Evolutionary conservation across 345 rosid genomes (phyloP).

Genomic region (Syzygium aromaticum): DNA sequence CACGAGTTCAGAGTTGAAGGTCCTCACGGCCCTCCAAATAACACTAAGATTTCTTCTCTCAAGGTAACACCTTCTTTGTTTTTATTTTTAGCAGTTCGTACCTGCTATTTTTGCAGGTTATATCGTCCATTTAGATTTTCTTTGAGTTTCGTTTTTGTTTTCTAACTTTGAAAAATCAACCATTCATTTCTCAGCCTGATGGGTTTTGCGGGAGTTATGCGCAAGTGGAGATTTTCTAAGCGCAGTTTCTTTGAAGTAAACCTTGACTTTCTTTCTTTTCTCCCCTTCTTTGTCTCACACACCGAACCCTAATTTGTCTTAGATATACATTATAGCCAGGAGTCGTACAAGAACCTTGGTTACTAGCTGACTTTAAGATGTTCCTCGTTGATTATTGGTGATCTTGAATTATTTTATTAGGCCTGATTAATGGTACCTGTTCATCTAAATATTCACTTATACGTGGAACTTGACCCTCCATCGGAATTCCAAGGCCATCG

Average conservation of each 20-base stretch:
- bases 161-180: neutral
- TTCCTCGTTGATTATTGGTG: neutral
- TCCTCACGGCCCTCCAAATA: slow-evolving; percentile 24
- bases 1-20: slow-evolving; percentile 81
- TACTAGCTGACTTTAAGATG: neutral
- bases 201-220: neutral
- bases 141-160: neutral
- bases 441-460: neutral
- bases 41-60: neutral
- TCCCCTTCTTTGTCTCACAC: neutral
- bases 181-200: neutral
- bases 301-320: neutral
- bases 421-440: neutral
- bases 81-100: neutral
- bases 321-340: neutral
- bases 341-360: neutral
- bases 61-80: slow-evolving; percentile 15
- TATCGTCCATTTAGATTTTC: neutral
- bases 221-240: neutral
- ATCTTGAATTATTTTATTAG: neutral
- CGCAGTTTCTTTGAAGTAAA: neutral
- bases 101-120: neutral
- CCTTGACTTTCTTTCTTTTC: neutral
- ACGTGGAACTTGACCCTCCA: neutral
- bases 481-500: neutral